Evolutionary conservation across 2,329 filamentous ascomycete genomes (phyloP), one percentile per base, ranked within the genome.

Genomic region (Ceratocystis papillata): DNA sequence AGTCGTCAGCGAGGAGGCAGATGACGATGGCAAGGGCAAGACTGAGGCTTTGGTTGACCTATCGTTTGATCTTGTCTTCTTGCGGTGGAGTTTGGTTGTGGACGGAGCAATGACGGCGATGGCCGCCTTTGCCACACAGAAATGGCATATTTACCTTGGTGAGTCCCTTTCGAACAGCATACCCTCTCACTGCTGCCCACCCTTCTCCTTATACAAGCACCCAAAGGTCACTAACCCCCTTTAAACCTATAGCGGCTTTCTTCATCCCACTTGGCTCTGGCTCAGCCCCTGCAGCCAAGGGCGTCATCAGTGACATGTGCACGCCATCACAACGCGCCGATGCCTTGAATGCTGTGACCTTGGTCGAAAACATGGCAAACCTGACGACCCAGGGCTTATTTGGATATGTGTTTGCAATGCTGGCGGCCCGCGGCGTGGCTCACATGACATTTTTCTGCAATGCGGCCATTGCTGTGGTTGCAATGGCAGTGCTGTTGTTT

Each of bases 281-380:
- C 0, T 86, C 86, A 0, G 87, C 85, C 0, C 81, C 86, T 0
- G 85, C 87, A 0, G 85, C 86, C 1, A 90, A 89, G 69, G 87
- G 87, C 0, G 84, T 87, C n/a, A 88, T 89, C 67, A 81, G 87
- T 0, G 82, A 87, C 66, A 87, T 89, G 85, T 85, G 85, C 57
- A 77, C 84, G 0, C 77, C 82, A 1, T 78, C 78, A 0, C 81
- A 87, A 65, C 79, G 86, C 0, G 79, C 82, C 0, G 87, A 90
- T 71, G 87, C 87, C 0, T 75, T 90, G 2, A 84, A 85, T 48
- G 86, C 84, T 0, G 84, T 90, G 12, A 88, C 85, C 0, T 75
- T 89, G 0, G 82, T 89, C 0, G 87, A 90, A 71, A 88, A 87
- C 69, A 79, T 88, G 41, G 87, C 86, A 0, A 77, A 81, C 28